phyloP scores from a whole-genome alignment of 176 grass and related monocot species.

The Saccharum officinarum region DNA sequence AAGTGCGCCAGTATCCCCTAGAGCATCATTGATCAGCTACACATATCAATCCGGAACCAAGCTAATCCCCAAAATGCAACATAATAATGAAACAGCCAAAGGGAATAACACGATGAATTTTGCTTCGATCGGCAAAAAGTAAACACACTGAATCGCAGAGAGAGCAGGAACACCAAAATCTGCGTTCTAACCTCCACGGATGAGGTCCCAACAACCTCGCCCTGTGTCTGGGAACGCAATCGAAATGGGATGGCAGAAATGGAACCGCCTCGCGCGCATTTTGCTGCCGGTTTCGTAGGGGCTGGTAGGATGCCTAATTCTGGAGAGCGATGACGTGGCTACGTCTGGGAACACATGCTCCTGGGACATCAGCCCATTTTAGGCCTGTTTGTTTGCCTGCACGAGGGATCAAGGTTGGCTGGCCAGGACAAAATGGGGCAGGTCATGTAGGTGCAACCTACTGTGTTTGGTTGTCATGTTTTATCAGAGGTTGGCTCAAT shows the following conservation, averaged over 20 bases:
- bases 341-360: neutral
- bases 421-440: no score
- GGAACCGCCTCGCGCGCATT: conserved; percentile 7
- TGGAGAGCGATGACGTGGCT: conserved; percentile 11
- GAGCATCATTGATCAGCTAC: neutral
- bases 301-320: neutral
- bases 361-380: neutral
- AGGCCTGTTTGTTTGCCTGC: no score
- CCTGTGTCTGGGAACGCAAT: neutral
- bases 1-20: neutral
- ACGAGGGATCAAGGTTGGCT: no score
- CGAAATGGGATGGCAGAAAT: neutral
- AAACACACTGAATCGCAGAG: neutral
- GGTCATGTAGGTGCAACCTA: no score
- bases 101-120: neutral
- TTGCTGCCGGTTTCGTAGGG: conserved; percentile 38
- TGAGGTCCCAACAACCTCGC: neutral
- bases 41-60: neutral
- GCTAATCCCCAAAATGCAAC: neutral
- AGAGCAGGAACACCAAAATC: neutral
- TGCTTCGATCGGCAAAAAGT: neutral
- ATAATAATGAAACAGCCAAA: neutral
- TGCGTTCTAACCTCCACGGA: conserved; percentile 15
- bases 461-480: no score
- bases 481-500: no score